Evolutionary conservation across 129 eudicot genomes (phyloP), one percentile per base, ranked within the genome.

Genomic region (Gnaphalium uliginosum): DNA sequence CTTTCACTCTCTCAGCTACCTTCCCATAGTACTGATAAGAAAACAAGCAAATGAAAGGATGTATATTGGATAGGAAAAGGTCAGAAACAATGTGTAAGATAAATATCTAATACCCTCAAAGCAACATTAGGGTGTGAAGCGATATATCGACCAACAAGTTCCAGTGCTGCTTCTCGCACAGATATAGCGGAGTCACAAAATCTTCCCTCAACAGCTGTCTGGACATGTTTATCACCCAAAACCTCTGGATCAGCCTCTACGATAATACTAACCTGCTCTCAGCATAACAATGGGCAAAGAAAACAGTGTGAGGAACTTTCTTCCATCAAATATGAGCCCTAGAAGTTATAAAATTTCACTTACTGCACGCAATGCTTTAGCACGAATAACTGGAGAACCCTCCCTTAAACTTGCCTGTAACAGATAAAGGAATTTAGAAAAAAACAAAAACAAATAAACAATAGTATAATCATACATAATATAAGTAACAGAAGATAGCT

Each of bases 81-180:
- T 53, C 46, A 29, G 73, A 32, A 39, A 69, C n/a, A 14, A 32
- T 69, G 67, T 23, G 69, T 17, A 19, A 68, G 61, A 13, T 17
- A 4, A 78, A 67, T 48, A 50, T 51, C 27, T 25, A 61, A 21
- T 85, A 94, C 99, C 94, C 87, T 86, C 79, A 85, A 72, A 57
- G 97, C 96, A 82, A 94, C 99, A 85, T 94, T 96, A 84, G 99
- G 99, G 86, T 94, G 93, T 54, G 99, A 90, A 65, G 99, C 97
- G 73, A 94, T 94, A 81, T 94, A 89, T 76, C 96, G 83, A 56
- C 99, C 99, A 76, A 94, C 99, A 82, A 94, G 96, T 79, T 94
- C 99, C 74, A 94, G 87, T 29, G 99, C 97, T 71, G 96, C 97
- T 91, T 94, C 99, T 85, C 97, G 83, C 37, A 85, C 99, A 77